phyloP scores from a whole-genome alignment of 2,329 filamentous ascomycete species.

The Pseudopyrenochaeta lycopersici region DNA sequence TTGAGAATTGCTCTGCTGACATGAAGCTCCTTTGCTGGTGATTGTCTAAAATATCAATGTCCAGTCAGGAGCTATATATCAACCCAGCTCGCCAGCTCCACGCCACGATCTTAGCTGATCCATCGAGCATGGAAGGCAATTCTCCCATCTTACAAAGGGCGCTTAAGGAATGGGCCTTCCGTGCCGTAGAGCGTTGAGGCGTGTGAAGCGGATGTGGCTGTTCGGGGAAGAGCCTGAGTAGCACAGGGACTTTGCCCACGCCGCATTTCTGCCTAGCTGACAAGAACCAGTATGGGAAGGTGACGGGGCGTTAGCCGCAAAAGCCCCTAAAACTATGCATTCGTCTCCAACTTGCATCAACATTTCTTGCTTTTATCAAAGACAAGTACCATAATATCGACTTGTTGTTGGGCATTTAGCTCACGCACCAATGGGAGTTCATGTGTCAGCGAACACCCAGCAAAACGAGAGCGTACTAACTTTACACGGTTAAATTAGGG shows the following conservation, averaged over 20 bases:
- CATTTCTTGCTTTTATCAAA: conserved; percentile 6
- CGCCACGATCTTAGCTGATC: conserved; percentile 41
- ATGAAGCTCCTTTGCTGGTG: conserved; percentile 35
- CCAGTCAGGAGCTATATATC: conserved; percentile 43
- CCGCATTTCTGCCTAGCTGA: conserved; percentile 36
- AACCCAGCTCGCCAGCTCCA: conserved; percentile 22
- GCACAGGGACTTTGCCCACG: conserved; percentile 20
- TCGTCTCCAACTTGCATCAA: conserved; percentile 20
- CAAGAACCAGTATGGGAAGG: conserved; percentile 18
- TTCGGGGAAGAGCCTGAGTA: conserved; percentile 32
- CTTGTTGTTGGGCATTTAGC: conserved; percentile 4
- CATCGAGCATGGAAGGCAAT: conserved; percentile 29
- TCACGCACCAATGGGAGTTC: conserved; percentile 21
- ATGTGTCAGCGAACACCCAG: conserved; percentile 8
- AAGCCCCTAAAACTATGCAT: conserved; percentile 12
- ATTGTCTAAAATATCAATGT: conserved; percentile 20
- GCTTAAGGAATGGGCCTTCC: conserved; percentile 40
- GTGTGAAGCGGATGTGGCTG: conserved; percentile 42
- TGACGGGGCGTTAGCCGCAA: conserved; percentile 19
- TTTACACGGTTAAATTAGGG: conserved; percentile 31
- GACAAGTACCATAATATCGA: conserved; percentile 19
- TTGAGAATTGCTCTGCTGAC: conserved; percentile 48
- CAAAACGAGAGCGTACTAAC: conserved; percentile 20
- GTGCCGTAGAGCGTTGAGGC: conserved; percentile 42
- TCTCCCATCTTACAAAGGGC: conserved; percentile 35